A percentile compares a stretch with the other conserved stretches of the same genome.
Evolutionary conservation across 2,329 filamentous ascomycete genomes (phyloP).

Genomic region (Penicillium sp.): DNA sequence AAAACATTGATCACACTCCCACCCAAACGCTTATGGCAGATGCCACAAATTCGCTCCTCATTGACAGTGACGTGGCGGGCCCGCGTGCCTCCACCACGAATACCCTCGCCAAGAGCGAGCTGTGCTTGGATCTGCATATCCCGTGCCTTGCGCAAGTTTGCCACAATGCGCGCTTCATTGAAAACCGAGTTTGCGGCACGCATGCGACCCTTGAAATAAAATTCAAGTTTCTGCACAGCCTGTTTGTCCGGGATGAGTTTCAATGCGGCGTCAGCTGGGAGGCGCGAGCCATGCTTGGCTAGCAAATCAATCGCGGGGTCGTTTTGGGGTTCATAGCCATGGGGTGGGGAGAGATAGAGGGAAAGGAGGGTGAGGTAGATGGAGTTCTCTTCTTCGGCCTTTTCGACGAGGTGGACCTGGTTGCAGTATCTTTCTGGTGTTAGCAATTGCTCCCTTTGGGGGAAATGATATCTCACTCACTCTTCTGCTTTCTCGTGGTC

Average conservation of each 20-base stretch:
- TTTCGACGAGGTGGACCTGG: constrained; percentile 65
- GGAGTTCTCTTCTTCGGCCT: constrained; percentile 61
- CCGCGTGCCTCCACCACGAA: constrained; percentile 50
- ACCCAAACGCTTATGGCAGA: constrained; percentile 90
- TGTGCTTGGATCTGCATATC: constrained; percentile 72
- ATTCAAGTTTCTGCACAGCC: constrained; percentile 74
- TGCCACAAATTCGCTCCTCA: constrained; percentile 85
- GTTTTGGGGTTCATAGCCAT: constrained; percentile 69
- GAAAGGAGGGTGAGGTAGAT: constrained; percentile 91
- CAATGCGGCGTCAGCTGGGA: constrained; percentile 83
- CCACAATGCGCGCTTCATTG: constrained; percentile 75
- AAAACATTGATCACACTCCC: constrained; percentile 87
- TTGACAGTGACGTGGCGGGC: constrained; percentile 72
- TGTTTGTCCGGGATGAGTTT: constrained; percentile 79
- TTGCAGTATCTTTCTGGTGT: constrained; percentile 71
- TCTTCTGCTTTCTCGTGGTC: constrained; percentile 90
- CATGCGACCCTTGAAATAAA: constrained; percentile 90
- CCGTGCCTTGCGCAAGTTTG: constrained; percentile 72
- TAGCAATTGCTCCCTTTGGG: constrained; percentile 7
- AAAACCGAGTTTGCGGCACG: constrained; percentile 77
- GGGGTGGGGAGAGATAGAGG: constrained; percentile 79
- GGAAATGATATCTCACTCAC: constrained; percentile 49
- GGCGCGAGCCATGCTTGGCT: constrained; percentile 85
- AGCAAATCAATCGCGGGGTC: constrained; percentile 79
- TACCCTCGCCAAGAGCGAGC: constrained; percentile 69